Evolutionary conservation across 176 grass and related monocot genomes (phyloP), one percentile per base, ranked within the genome.

Genomic region (Eragrostis curvula): DNA sequence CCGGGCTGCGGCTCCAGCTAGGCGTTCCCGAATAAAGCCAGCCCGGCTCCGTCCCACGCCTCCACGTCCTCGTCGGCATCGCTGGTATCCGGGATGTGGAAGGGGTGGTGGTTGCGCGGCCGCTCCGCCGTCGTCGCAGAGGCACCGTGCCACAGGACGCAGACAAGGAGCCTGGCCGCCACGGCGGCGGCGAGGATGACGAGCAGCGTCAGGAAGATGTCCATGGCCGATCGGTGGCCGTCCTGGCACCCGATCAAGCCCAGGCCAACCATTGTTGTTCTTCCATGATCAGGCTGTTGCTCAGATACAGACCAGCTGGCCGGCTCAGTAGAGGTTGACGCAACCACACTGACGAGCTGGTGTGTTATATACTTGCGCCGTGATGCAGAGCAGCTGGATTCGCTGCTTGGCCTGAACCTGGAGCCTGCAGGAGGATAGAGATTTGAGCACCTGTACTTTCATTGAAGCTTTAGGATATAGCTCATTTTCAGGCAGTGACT

Each of bases 1-100:
- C 43, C 43, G 4, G n/a, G n/a, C n/a, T n/a, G n/a, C n/a, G 8
- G 32, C 17, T 42, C 47, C 13, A 13, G 77, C 70, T 8, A 70
- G 43, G 27, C 61, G 62, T 86, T 66, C 12, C 66, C 58, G 67
- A 78, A 71, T 57, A 66, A 73, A 2, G 66, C 47, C 64, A 49
- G 48, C 57, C 59, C 78, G 2, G 66, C 14, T 29, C 73, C 78
- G 28, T n/a, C n/a, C 83, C 78, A 77, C n/a, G 64, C 24, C 66
- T 81, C 87, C 29, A 62, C 13, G 69, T 70, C 87, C 9, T 89
- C 87, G 47, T 85, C 81, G 25, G 39, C 25, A 60, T 81, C 86
- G 72, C 66, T 43, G 61, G 32, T 36, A 36, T 36, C 32, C 32
- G 32, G 32, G 32, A 2, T 36, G 32, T 36, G 32, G 11, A 47